Percentiles rank a stretch among this genome's conserved stretches.
Conservation (phyloP, 2,329 filamentous ascomycete genomes). For the Neonectria ditissima region DNA sequence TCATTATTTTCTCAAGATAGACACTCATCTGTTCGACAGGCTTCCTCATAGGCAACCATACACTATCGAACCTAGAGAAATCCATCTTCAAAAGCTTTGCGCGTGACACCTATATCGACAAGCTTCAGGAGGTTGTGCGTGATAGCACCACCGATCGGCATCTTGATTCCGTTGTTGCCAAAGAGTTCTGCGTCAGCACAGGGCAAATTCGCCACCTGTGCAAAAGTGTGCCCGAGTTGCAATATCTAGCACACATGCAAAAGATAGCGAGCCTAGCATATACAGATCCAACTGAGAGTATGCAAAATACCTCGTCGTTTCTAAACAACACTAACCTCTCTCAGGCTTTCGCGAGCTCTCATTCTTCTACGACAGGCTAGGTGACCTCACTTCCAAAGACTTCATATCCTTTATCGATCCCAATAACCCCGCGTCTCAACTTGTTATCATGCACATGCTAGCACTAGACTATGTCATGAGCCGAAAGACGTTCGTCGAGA, state of each 20-base stretch:
- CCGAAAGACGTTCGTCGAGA: constrained; percentile 32
- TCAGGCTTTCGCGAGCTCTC: constrained; percentile 45
- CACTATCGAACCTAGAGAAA: constrained; percentile 31
- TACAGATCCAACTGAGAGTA: constrained; percentile 47
- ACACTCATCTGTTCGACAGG: constrained; percentile 26
- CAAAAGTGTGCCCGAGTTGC: constrained; percentile 46
- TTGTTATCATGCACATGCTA: constrained; percentile 54
- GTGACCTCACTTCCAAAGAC: constrained; percentile 44
- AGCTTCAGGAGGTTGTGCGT: constrained; percentile 39
- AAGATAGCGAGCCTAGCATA: constrained; percentile 42
- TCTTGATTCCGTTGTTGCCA: constrained; percentile 35
- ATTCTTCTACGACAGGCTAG: constrained; percentile 46
- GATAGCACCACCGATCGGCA: constrained; percentile 19
- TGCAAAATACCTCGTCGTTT: constrained; percentile 3
- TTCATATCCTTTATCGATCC: constrained; percentile 49
- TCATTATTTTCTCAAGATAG: not conserved
- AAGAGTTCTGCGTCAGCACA: constrained; percentile 47
- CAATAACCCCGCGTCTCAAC: constrained; percentile 47
- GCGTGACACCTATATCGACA: constrained; percentile 45
- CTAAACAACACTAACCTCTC: constrained; percentile 12
- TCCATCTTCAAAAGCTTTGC: constrained; percentile 45
- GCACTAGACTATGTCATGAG: constrained; percentile 48
- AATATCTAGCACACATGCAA: constrained; percentile 48
- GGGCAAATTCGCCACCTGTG: constrained; percentile 47
- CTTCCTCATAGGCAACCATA: constrained; percentile 43